Conservation (phyloP, 1,284 basidiomycete genomes). For the Cutaneotrichosporon cutaneum region DNA sequence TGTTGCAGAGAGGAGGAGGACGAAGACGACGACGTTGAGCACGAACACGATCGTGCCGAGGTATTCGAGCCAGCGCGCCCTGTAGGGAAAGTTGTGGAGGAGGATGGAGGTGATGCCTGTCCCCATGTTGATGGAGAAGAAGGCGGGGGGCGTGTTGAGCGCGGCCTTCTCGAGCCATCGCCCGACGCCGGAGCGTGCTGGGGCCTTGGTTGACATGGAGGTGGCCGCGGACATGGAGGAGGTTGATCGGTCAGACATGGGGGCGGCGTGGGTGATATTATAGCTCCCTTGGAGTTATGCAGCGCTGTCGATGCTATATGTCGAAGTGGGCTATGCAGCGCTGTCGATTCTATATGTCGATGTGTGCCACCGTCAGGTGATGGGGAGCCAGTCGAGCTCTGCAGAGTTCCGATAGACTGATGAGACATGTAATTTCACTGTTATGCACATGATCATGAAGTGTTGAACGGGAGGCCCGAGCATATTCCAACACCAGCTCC, state of each 20-base stretch:
- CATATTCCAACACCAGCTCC: background rate
- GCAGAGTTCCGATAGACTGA: too few relatives aligned
- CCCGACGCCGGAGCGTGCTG: background rate
- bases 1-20: conserved; percentile 58
- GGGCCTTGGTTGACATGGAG: background rate
- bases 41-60: conserved; percentile 61
- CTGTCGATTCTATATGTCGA: too few relatives aligned
- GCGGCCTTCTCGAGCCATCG: conserved; percentile 1
- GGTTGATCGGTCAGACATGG: background rate
- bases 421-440: too few relatives aligned
- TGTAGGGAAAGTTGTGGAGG: conserved; percentile 55
- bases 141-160: conserved; percentile 33
- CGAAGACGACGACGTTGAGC: conserved; percentile 65
- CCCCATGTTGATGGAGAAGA: conserved; percentile 53
- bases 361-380: too few relatives aligned
- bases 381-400: too few relatives aligned
- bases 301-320: too few relatives aligned
- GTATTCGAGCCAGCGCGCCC: conserved; percentile 49
- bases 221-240: background rate
- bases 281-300: too few relatives aligned
- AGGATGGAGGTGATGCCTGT: conserved; percentile 56
- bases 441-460: too few relatives aligned
- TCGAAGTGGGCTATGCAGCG: too few relatives aligned
- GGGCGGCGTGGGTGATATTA: too few relatives aligned
- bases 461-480: too few relatives aligned